These are phyloP conservation scores for Blumeriella jaapii DNA, from an alignment of 2,329 filamentous ascomycete species.

Conservation along the genomic window DNA sequence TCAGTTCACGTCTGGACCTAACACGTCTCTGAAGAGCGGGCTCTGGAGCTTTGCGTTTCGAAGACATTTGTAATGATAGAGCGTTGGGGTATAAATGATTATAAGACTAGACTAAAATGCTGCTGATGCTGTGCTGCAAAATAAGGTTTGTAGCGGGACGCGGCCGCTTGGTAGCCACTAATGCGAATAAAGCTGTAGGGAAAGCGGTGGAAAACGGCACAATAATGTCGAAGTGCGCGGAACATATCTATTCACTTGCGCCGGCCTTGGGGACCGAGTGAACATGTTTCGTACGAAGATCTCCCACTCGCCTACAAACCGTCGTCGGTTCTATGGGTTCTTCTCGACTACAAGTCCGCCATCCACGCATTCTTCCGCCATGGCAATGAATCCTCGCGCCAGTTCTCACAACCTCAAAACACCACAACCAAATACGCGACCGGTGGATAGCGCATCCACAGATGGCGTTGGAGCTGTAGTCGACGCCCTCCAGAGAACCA, in stretches of 20 bases:
- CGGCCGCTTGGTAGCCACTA: too few species aligned
- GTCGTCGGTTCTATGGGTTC: too few species aligned
- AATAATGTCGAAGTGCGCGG: too few species aligned
- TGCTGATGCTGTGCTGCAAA: too few species aligned
- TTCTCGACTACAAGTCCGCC: neutral
- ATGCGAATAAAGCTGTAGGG: too few species aligned
- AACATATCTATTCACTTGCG: neutral
- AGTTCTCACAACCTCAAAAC: neutral
- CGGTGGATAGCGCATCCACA: neutral
- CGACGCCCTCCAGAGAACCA: neutral
- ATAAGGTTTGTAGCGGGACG: too few species aligned
- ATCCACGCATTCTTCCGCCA: neutral
- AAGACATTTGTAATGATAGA: constrained; percentile 18
- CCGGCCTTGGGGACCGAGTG: too few species aligned
- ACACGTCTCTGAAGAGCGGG: constrained; percentile 23
- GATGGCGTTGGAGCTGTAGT: neutral
- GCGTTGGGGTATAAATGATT: too few species aligned
- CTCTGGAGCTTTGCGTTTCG: constrained; percentile 24
- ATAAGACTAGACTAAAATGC: too few species aligned
- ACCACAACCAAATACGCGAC: neutral
- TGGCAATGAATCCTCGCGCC: constrained; percentile 3
- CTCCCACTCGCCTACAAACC: neutral
- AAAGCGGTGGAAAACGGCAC: constrained; percentile 1
- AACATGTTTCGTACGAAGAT: too few species aligned
- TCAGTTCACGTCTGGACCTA: constrained; percentile 22